A percentile compares a stretch with the other conserved stretches of the same genome.
Conservation (phyloP, 2,329 filamentous ascomycete species). For the Aureobasidium sp. region DNA sequence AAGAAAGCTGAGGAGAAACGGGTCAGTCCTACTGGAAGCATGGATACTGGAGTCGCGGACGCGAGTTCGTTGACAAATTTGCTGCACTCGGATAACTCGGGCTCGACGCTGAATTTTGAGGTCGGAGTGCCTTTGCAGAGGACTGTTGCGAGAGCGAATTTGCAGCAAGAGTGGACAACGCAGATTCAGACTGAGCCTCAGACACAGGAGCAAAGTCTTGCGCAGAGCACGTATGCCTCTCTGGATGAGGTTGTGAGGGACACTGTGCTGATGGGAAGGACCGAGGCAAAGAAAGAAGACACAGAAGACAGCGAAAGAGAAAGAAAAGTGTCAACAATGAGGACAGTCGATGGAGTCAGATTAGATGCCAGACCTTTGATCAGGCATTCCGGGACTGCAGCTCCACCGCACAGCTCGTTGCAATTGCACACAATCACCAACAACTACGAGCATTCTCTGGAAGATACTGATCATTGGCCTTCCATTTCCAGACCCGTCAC, state of each 20-base stretch:
- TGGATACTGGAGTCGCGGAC: background rate
- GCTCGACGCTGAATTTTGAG: background rate
- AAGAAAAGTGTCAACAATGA: background rate
- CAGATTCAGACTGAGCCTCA: conserved; percentile 1
- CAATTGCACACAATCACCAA: background rate
- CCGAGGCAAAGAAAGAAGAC: background rate
- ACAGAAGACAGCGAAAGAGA: background rate
- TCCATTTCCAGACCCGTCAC: background rate
- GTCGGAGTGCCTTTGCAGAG: background rate
- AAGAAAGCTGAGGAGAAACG: background rate
- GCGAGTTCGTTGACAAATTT: background rate
- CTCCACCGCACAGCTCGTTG: conserved; percentile 2
- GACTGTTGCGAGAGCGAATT: background rate
- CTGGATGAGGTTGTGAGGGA: background rate
- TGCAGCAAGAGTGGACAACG: background rate
- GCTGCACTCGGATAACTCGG: background rate
- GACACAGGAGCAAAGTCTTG: background rate
- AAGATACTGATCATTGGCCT: no score
- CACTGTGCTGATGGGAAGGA: background rate
- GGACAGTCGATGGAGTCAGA: background rate
- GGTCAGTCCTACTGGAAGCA: background rate
- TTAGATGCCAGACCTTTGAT: conserved; percentile 3
- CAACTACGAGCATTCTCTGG: background rate
- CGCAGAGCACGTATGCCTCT: background rate
- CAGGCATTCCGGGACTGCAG: background rate